Conservation (phyloP, 306 rosid species). For the Gillenia trifoliata region DNA sequence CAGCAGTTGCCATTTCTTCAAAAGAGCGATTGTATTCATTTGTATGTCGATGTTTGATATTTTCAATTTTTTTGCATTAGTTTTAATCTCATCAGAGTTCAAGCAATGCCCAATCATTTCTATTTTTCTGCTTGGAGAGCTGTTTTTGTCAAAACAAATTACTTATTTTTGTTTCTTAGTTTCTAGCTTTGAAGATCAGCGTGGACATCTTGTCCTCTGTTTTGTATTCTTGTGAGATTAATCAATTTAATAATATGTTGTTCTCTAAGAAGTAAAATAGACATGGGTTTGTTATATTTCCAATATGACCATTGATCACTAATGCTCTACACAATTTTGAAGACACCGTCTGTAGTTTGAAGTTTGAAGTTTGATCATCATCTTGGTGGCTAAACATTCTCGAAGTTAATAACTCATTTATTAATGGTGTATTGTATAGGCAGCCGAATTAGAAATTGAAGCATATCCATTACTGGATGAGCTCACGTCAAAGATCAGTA, state of each 20-base stretch:
- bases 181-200: not conserved
- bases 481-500: constrained; percentile 95
- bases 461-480: constrained; percentile 94
- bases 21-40: not conserved
- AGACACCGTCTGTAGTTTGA: not conserved
- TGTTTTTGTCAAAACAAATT: not conserved
- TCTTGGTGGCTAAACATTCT: constrained; percentile 1
- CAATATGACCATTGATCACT: not conserved
- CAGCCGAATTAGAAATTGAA: constrained; percentile 94
- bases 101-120: not conserved
- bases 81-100: not conserved
- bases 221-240: not conserved
- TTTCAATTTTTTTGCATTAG: not conserved
- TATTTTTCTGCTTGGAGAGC: too few species aligned
- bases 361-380: not conserved
- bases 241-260: not conserved
- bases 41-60: not conserved
- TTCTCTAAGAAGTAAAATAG: not conserved
- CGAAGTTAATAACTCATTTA: constrained; percentile 23
- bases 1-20: not conserved
- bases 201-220: not conserved
- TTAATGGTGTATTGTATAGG: constrained; percentile 44
- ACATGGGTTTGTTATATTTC: not conserved
- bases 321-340: not conserved
- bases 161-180: not conserved